Conservation (phyloP, 2,329 filamentous ascomycete species). For the Endoconidiophora polonica region DNA sequence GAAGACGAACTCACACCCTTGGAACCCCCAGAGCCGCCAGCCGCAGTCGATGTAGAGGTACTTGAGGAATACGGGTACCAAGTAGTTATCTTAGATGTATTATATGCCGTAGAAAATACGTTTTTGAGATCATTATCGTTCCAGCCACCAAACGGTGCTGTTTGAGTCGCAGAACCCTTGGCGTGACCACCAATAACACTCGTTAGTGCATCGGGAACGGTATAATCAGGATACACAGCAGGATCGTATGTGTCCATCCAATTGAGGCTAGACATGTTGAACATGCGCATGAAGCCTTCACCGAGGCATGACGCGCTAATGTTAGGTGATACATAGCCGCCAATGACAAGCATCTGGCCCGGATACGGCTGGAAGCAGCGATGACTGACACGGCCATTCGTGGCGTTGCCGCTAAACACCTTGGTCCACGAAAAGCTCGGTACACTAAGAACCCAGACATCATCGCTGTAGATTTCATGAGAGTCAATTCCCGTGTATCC, state of each 20-base stretch:
- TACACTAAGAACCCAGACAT: conserved; percentile 67
- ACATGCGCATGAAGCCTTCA: conserved; percentile 42
- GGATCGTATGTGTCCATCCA: conserved; percentile 62
- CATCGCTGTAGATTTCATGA: conserved; percentile 32
- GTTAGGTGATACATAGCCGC: conserved; percentile 31
- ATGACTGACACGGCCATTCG: conserved; percentile 52
- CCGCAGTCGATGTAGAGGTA: not conserved
- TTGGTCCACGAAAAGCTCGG: conserved; percentile 67
- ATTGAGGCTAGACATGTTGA: conserved; percentile 51
- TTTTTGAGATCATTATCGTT: conserved; percentile 28
- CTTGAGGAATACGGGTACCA: conserved; percentile 41
- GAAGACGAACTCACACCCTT: not conserved
- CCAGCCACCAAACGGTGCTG: conserved; percentile 44
- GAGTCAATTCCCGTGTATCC: conserved; percentile 38
- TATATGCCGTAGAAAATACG: conserved; percentile 40
- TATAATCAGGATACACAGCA: conserved; percentile 44
- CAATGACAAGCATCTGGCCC: conserved; percentile 64
- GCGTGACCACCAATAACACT: conserved; percentile 50
- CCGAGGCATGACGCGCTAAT: conserved; percentile 27
- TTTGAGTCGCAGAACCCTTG: conserved; percentile 53
- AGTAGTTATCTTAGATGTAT: conserved; percentile 35
- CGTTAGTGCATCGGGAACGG: conserved; percentile 47
- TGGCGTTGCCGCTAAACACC: conserved; percentile 28
- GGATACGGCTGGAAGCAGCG: conserved; percentile 61
- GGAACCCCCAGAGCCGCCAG: not conserved